Percentiles rank a stretch among this genome's conserved stretches.
Evolutionary conservation across 2,329 filamentous ascomycete genomes (phyloP).

Genomic region (Aspergillus sojae): DNA sequence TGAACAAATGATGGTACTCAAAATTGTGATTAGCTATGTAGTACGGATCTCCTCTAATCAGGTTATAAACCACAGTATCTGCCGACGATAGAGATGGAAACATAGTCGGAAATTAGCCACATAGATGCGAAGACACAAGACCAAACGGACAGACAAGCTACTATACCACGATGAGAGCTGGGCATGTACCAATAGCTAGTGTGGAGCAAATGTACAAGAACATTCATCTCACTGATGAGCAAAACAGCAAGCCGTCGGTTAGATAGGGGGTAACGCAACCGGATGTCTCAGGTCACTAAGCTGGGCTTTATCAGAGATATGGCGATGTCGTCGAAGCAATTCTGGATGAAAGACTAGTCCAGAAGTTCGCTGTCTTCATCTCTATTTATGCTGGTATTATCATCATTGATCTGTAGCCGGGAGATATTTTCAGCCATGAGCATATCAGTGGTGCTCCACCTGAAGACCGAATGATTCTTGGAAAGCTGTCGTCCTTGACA

Average conservation of each 20-base stretch:
- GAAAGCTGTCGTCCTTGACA: conserved; percentile 32
- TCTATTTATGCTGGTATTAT: background rate
- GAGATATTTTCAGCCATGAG: background rate
- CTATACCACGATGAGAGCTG: background rate
- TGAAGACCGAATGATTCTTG: conserved; percentile 32
- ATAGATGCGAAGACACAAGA: too few relatives aligned
- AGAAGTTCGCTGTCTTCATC: background rate
- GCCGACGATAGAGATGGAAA: too few relatives aligned
- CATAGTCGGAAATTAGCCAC: too few relatives aligned
- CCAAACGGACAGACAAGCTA: too few relatives aligned
- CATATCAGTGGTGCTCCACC: background rate
- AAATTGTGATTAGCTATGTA: too few relatives aligned
- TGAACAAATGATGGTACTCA: too few relatives aligned
- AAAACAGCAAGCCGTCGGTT: too few relatives aligned
- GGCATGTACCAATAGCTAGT: background rate
- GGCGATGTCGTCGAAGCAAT: background rate
- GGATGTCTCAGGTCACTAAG: background rate
- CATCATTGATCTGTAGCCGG: background rate
- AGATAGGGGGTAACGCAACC: too few relatives aligned
- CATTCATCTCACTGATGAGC: background rate
- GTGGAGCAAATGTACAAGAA: background rate
- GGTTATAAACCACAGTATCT: too few relatives aligned
- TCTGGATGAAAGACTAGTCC: background rate
- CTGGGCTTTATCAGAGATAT: background rate
- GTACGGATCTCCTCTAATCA: too few relatives aligned